Evolutionary conservation across 345 rosid species (phyloP).

Genomic region (Eucalyptus shirleyi): DNA sequence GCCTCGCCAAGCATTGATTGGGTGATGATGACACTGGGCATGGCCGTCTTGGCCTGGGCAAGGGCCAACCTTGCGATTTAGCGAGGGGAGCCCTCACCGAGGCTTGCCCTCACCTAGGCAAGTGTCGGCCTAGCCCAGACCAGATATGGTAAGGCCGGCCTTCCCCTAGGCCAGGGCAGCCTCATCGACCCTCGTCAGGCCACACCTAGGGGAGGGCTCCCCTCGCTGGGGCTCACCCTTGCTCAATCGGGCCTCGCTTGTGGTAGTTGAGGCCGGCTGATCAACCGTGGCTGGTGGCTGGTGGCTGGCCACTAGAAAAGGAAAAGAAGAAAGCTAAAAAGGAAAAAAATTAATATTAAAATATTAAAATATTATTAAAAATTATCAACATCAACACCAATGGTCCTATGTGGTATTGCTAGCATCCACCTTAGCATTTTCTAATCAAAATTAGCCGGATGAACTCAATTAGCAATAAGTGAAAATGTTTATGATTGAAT

Average conservation of each 20-base stretch:
- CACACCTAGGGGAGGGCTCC: no score
- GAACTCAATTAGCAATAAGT: accelerated
- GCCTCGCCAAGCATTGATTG: accelerated
- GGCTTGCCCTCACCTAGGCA: no score
- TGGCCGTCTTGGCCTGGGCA: no score
- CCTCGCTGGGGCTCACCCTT: accelerated
- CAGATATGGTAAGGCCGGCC: accelerated
- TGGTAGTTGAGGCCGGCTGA: accelerated
- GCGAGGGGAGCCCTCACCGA: accelerated
- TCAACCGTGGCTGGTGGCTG: accelerated
- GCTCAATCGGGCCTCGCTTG: accelerated
- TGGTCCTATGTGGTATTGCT: accelerated
- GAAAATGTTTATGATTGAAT: accelerated
- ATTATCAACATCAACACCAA: accelerated
- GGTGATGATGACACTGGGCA: accelerated
- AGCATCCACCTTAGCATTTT: accelerated
- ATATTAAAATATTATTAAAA: no score
- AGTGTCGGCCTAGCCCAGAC: no score
- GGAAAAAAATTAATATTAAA: no score
- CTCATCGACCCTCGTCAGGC: accelerated
- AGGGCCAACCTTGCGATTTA: no score
- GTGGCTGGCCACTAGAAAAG: no score
- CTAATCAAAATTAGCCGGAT: accelerated
- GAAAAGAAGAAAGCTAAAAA: no score
- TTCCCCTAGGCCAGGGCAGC: accelerated